Conservation (phyloP, 2,329 filamentous ascomycete species). For the Sporothrix humicola region DNA sequence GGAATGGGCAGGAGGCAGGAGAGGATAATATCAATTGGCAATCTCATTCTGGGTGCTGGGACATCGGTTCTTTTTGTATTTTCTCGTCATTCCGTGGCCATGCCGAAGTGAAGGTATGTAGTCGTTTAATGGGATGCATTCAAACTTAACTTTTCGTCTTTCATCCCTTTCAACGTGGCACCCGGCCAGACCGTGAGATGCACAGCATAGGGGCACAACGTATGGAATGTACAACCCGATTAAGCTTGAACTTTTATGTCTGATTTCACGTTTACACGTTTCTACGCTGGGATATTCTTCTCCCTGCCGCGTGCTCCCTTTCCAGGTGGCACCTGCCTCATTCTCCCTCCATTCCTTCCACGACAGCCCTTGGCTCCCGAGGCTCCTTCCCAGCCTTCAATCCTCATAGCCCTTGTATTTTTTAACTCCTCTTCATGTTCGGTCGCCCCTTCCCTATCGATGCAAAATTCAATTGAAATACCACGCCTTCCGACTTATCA, state of each 20-base stretch:
- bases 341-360: constrained; percentile 1
- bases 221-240: background rate
- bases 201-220: background rate
- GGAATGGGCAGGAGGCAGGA: too few species aligned
- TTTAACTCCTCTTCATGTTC: background rate
- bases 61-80: constrained; percentile 1
- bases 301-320: constrained; percentile 10
- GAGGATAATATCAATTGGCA: background rate
- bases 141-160: too few species aligned
- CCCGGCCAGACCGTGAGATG: background rate
- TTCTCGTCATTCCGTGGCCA: background rate
- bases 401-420: background rate
- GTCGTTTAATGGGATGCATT: background rate
- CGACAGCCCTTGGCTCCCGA: background rate
- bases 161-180: constrained; percentile 2
- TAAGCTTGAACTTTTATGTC: background rate
- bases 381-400: background rate
- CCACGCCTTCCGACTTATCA: constrained; percentile 9
- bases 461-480: background rate
- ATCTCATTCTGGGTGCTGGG: background rate
- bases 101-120: constrained; percentile 1
- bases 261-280: background rate
- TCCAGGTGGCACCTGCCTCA: constrained; percentile 1
- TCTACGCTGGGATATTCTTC: background rate
- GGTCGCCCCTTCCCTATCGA: constrained; percentile 16